Evolutionary conservation across 73 alveolate genomes (phyloP).

Genomic region (Symbiodinium natans): DNA sequence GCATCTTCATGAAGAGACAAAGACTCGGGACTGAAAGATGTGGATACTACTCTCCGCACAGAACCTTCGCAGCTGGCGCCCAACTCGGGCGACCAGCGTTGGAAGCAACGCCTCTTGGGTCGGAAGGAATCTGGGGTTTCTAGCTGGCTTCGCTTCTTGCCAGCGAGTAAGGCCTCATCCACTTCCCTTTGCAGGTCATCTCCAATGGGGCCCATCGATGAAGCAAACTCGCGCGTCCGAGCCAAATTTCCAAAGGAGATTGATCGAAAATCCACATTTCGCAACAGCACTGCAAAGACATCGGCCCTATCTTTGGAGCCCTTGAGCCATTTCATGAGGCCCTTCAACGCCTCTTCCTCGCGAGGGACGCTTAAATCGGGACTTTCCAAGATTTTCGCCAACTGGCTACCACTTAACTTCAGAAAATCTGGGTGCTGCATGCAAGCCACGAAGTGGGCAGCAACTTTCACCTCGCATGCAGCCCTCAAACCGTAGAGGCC

Average conservation of each 20-base stretch:
- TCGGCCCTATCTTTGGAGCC: not conserved
- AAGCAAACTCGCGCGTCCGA: not conserved
- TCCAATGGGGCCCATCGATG: not conserved
- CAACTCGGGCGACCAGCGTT: constrained; percentile 6
- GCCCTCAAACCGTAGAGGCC: not conserved
- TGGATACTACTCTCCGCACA: not conserved
- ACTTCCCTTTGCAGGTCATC: not conserved
- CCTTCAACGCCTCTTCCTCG: no score
- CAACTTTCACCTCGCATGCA: constrained; percentile 23
- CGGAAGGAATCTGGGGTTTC: not conserved
- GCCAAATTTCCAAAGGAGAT: not conserved
- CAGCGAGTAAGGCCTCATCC: not conserved
- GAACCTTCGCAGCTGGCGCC: constrained; percentile 11
- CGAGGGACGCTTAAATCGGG: no score
- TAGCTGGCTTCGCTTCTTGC: not conserved
- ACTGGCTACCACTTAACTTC: not conserved
- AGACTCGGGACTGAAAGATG: not conserved
- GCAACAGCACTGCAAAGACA: constrained; percentile 8
- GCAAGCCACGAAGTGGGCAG: not conserved
- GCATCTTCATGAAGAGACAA: not conserved
- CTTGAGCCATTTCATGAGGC: not conserved
- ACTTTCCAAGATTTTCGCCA: no score
- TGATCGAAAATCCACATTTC: constrained; percentile 6
- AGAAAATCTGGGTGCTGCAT: not conserved
- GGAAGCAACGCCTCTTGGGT: not conserved